Evolutionary conservation across 306 rosid species (phyloP).

Genomic region (Prunus davidiana): DNA sequence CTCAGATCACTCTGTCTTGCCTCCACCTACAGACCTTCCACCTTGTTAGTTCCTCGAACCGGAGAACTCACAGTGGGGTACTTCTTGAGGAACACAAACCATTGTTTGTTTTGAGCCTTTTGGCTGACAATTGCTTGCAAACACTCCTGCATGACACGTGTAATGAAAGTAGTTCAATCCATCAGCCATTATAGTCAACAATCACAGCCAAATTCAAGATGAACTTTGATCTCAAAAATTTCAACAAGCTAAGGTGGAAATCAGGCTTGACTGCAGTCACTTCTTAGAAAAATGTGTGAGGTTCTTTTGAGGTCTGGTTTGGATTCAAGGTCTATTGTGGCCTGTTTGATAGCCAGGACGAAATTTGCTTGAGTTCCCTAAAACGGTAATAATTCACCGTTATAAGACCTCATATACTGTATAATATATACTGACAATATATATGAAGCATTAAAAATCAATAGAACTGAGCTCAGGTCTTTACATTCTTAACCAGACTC

Average conservation of each 20-base stretch:
- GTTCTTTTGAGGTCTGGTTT: too few relatives aligned
- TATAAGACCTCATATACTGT: too few relatives aligned
- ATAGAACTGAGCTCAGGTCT: too few relatives aligned
- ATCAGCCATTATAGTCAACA: background rate
- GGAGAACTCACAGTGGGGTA: background rate
- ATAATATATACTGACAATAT: too few relatives aligned
- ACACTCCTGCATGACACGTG: background rate
- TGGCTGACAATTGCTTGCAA: background rate
- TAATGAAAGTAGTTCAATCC: background rate
- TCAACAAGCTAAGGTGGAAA: background rate
- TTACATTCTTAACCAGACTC: too few relatives aligned
- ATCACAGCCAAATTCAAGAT: background rate
- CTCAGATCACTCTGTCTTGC: conserved; percentile 23
- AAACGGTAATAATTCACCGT: too few relatives aligned
- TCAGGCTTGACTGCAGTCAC: too few relatives aligned
- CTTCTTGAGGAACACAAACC: background rate
- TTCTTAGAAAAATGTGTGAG: too few relatives aligned
- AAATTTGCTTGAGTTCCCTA: too few relatives aligned
- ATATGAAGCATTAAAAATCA: too few relatives aligned
- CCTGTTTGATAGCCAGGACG: too few relatives aligned
- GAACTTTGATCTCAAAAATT: background rate
- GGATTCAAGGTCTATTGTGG: too few relatives aligned
- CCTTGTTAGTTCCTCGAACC: conserved; percentile 9
- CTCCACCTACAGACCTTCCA: conserved; percentile 42
- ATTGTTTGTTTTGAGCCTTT: background rate